Percentiles rank a stretch among this genome's conserved stretches.
phyloP scores from a whole-genome alignment of 2,329 filamentous ascomycete genomes.

The Botrytis paeoniae region DNA sequence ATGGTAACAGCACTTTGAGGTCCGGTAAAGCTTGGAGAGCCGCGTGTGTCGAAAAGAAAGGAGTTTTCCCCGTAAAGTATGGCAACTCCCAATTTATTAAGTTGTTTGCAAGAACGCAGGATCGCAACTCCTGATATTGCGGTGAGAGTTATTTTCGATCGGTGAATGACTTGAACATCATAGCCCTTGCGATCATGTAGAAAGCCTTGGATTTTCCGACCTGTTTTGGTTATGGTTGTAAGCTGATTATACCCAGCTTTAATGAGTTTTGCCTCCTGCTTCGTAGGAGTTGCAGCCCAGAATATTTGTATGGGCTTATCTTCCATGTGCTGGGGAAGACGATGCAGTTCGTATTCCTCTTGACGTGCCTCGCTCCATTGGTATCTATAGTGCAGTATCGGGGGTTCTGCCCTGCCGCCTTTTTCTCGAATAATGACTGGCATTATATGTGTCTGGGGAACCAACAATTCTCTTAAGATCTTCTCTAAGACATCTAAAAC shows the following conservation, averaged over 20 bases:
- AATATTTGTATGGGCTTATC: not conserved
- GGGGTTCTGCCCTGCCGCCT: not conserved
- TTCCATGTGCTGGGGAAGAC: not conserved
- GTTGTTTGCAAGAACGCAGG: not conserved
- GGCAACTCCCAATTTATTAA: not conserved
- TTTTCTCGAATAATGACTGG: not conserved
- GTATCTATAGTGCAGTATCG: not conserved
- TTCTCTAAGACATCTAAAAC: not conserved
- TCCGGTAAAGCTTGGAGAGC: not conserved
- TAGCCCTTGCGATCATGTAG: not conserved
- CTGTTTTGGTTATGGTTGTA: not conserved
- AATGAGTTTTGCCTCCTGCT: not conserved
- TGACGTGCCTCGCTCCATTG: slow-evolving; percentile 6
- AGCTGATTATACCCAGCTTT: not conserved
- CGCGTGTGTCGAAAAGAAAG: not conserved
- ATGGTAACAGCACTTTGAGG: not conserved
- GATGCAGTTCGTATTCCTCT: not conserved
- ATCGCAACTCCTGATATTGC: not conserved
- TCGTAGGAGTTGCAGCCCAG: not conserved
- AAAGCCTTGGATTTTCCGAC: not conserved
- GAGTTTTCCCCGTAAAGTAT: not conserved
- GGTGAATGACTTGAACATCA: not conserved
- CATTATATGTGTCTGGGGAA: not conserved
- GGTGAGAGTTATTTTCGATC: not conserved
- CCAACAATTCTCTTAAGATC: not conserved